phyloP scores from a whole-genome alignment of 2,329 filamentous ascomycete genomes.

The Ambrosiella cleistominuta region DNA sequence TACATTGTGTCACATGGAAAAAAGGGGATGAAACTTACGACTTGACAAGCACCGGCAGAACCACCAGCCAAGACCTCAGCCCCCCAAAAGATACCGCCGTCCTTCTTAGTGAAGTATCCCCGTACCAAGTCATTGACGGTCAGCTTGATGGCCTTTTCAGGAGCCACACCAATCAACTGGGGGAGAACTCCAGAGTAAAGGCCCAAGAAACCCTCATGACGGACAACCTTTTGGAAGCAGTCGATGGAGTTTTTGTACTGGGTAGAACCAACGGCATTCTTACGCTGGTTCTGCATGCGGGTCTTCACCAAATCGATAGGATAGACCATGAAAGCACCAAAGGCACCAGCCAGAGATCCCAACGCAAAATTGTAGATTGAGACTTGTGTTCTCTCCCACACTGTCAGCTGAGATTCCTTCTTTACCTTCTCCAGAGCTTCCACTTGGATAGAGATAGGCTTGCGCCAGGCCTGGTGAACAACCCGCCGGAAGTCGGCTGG shows the following conservation, averaged over 20 bases:
- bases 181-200: conserved; percentile 90
- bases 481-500: conserved; percentile 84
- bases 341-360: conserved; percentile 80
- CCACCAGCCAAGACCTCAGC: conserved; percentile 78
- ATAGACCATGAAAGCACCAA: conserved; percentile 98
- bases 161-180: conserved; percentile 93
- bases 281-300: conserved; percentile 91
- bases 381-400: conserved; percentile 29
- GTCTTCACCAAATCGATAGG: conserved; percentile 98
- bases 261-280: conserved; percentile 54
- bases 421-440: conserved; percentile 17
- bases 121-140: conserved; percentile 93
- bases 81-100: conserved; percentile 50
- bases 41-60: conserved; percentile 81
- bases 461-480: conserved; percentile 77
- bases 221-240: conserved; percentile 81
- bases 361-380: conserved; percentile 82
- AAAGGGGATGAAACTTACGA: conserved; percentile 42
- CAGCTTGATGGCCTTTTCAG: conserved; percentile 97
- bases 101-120: conserved; percentile 53
- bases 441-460: conserved; percentile 29
- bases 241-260: conserved; percentile 96
- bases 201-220: conserved; percentile 77
- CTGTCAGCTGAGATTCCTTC: conserved; percentile 19
- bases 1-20: neutral